A percentile compares a stretch with the other conserved stretches of the same genome.
phyloP scores from a whole-genome alignment of 345 rosid genomes.

The Boechera stricta region DNA sequence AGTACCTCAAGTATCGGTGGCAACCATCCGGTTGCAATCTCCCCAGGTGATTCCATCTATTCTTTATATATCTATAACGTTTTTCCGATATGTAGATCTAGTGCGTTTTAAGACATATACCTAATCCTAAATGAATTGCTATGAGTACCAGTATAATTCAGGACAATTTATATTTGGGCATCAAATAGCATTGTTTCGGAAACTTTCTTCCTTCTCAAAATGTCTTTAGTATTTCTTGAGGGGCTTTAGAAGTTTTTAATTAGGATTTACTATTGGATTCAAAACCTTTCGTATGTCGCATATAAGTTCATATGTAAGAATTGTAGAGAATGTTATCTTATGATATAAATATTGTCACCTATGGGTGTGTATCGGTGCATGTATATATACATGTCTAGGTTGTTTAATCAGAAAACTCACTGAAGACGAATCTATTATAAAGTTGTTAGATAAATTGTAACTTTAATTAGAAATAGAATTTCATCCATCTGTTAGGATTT shows the following conservation, averaged over 20 bases:
- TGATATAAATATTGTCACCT: too few species aligned
- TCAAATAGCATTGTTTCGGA: background rate
- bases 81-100: background rate
- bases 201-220: background rate
- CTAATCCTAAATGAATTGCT: background rate
- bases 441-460: background rate
- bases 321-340: too few species aligned
- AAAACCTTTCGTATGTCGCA: constrained; percentile 4
- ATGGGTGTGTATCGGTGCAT: too few species aligned
- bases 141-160: background rate
- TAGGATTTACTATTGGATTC: background rate
- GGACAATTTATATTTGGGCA: background rate
- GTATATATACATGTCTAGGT: too few species aligned
- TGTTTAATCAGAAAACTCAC: background rate
- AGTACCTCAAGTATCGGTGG: constrained; percentile 73
- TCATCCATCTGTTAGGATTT: background rate
- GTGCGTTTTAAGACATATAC: background rate
- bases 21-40: constrained; percentile 58
- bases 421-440: background rate
- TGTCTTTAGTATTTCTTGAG: background rate
- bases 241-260: background rate
- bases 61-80: background rate
- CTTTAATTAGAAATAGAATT: background rate
- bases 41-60: constrained; percentile 51
- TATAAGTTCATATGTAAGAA: constrained; percentile 5